phyloP scores from a whole-genome alignment of 805 yeast species.

The Groenewaldozyma salmanticensis region DNA sequence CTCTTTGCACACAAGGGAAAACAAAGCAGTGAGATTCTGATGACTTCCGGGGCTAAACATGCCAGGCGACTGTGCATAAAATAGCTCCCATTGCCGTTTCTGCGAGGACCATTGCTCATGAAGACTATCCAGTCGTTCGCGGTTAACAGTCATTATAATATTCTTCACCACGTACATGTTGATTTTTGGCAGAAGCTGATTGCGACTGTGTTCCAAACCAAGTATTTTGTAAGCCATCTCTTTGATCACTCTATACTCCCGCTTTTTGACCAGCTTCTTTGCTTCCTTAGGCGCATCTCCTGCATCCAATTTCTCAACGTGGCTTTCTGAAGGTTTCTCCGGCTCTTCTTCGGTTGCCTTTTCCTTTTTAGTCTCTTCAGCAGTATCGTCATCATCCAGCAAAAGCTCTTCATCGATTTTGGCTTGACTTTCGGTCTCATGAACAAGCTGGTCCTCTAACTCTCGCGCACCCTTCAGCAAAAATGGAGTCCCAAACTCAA shows the following conservation, averaged over 20 bases:
- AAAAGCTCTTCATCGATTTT: conserved; percentile 10
- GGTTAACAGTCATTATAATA: conserved; percentile 29
- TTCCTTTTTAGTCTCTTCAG: not conserved
- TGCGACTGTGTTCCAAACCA: conserved; percentile 6
- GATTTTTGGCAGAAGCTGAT: conserved; percentile 29
- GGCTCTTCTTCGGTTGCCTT: not conserved
- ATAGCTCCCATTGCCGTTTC: conserved; percentile 60
- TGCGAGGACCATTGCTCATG: conserved; percentile 29
- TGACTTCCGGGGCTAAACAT: conserved; percentile 63
- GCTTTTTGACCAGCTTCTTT: conserved; percentile 1
- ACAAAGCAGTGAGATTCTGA: conserved; percentile 68
- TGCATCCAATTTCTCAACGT: not conserved
- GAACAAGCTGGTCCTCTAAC: conserved; percentile 34
- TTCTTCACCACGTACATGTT: conserved; percentile 28
- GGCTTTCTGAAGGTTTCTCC: conserved; percentile 1
- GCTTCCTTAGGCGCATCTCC: conserved; percentile 1
- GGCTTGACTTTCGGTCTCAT: conserved; percentile 9
- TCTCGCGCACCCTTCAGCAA: conserved; percentile 45
- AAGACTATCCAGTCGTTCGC: conserved; percentile 22
- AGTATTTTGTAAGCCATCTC: not conserved
- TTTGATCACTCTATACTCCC: not conserved
- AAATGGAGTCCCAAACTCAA: conserved; percentile 61
- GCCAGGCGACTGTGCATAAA: conserved; percentile 42
- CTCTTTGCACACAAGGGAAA: conserved; percentile 71
- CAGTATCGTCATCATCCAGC: conserved; percentile 7